Evolutionary conservation across 345 rosid species (phyloP), one percentile per base, ranked within the genome.

Genomic region (Streptanthus diversifolius): DNA sequence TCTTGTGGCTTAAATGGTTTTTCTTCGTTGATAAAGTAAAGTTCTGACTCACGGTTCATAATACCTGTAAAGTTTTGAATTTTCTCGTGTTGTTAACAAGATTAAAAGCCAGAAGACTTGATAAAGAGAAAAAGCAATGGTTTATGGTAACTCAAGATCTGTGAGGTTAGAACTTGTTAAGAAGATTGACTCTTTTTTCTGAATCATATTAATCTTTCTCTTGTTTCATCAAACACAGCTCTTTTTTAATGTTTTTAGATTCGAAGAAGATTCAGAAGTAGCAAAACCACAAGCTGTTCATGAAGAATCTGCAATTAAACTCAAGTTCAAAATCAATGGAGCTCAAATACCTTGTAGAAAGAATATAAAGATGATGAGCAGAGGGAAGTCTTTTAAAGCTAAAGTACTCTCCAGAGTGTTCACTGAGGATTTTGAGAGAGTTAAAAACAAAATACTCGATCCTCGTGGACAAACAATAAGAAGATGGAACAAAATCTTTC

Each of bases 351-450:
- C 83, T 68, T 37, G 63, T 40, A 76, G 27, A 48, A 81, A 37
- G 40, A 57, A 70, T 3, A 63, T 80, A 41, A 81, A 70, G 61
- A 70, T 68, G 74, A 40, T 58, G 47, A 75, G 32, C 13, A 64
- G 44, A 70, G 76, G 76, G 5, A 89, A 79, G 70, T 84, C 85
- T 37, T 65, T 84, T 24, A 88, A 88, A 79, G 85, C 87, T 19
- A 92, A 82, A 86, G 93, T 88, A 25, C 81, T 88, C 19, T 87
- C 85, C 1, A 82, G 96, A 59, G 91, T 88, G 21, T 92, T 90
- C 75, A 85, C 96, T 0, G 95, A 90, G 61, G 98, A 92, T 37
- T 79, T 85, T 12, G 92, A 85, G 54, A 78, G 85, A 68, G 85
- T 77, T 24, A 87, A 82, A 80, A 79, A 27, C 70, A 86, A 71